Base-by-base conservation (phyloP, 768 basidiomycete genomes). In the Candolleomyces aberdarensis region DNA sequence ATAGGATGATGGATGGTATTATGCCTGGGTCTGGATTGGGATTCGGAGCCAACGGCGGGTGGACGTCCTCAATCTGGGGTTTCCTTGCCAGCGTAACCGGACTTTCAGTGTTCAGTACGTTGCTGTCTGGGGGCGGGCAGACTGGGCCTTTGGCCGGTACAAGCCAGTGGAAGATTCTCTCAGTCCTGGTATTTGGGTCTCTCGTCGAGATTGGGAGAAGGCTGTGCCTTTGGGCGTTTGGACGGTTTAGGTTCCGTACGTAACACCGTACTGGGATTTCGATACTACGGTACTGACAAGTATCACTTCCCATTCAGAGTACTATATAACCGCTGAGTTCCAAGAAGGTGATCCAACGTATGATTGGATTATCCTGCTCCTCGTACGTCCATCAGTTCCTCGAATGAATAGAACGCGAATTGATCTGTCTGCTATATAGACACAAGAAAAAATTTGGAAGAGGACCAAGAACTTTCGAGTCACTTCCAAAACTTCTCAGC, bases 401-500 rank as follows among this genome's bases (percentile, higher is more conserved):
- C 41, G 6, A 26, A 40, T 48, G 3, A 19, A 48, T 36, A 36
- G 14, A 50, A 44, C 5, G 47, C 39, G 13, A 48, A 20, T 17
- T 22, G 8, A 17, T 26, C 19, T 46, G 56, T 20, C 17, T 57
- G 46, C 29, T 36, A 32, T 43, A 32, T 50, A 80, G 80, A 79
- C 78, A 2, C 72, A 78, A 40, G 72, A 79, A 56, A 70, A 78
- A 40, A 74, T 80, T 7, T 82, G 80, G 80, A 71, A 68, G 17
- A 65, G 69, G 0, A 72, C 79, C 14, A 70, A 75, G 22, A 74
- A 80, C 31, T 79, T 81, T 59, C 70, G 70, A n/a, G 79, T 81
- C 46, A 70, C 69, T 17, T 70, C 79, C 0, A 74, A 73, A 29
- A 76, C 70, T n/a, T 78, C 78, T 5, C 63, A 70, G 3, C 26